A percentile compares a stretch with the other conserved stretches of the same genome.
These are phyloP conservation scores for Xerocomus spinulosus DNA, from an alignment of 768 basidiomycete genomes.

Conservation along the genomic window DNA sequence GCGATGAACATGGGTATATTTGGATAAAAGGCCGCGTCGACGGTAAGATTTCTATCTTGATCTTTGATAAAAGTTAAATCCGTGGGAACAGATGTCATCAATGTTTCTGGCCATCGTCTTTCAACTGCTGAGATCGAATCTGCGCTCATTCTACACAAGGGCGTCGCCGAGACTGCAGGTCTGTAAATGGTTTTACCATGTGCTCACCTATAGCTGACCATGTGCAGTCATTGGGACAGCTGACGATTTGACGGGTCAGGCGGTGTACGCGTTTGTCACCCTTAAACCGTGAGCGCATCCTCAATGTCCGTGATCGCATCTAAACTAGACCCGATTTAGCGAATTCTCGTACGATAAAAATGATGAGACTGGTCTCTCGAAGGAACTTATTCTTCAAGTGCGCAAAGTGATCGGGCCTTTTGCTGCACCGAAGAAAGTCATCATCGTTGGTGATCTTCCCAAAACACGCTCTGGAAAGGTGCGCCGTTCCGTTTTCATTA, in stretches of 20 bases:
- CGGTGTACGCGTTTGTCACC: conserved; percentile 91
- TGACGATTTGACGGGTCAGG: conserved; percentile 89
- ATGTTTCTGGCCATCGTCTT: conserved; percentile 94
- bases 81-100: conserved; percentile 74
- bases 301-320: not conserved
- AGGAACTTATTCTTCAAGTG: conserved; percentile 92
- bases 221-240: conserved; percentile 67
- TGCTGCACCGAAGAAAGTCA: conserved; percentile 92
- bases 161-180: conserved; percentile 93
- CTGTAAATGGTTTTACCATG: conserved; percentile 7
- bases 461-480: conserved; percentile 95
- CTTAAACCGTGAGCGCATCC: conserved; percentile 73
- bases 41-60: conserved; percentile 44
- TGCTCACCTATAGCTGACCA: conserved; percentile 5
- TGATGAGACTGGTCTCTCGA: conserved; percentile 66
- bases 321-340: conserved; percentile 30
- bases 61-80: not conserved
- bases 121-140: conserved; percentile 98
- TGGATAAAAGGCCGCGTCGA: conserved; percentile 99
- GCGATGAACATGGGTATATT: conserved; percentile 94
- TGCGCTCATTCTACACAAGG: conserved; percentile 89
- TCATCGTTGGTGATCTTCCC: conserved; percentile 77
- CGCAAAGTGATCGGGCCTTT: conserved; percentile 98
- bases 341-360: conserved; percentile 75
- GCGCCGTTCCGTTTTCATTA: not conserved